Percentiles rank a stretch among this genome's conserved stretches.
Conservation (phyloP, 805 yeast genomes). For the Hanseniaspora occidentalis region DNA sequence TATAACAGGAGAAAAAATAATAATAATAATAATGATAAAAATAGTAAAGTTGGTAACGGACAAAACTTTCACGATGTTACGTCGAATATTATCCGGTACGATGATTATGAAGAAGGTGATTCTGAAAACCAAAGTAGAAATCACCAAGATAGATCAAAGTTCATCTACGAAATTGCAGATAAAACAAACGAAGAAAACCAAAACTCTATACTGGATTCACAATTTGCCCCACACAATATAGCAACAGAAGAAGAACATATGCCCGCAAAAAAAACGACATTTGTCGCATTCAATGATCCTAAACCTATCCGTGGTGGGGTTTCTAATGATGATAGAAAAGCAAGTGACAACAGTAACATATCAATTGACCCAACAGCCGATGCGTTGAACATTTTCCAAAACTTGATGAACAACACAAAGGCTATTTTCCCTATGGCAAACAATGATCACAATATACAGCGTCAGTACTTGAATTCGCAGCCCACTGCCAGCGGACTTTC, state of each 20-base stretch:
- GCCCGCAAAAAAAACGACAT: not conserved
- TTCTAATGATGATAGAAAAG: not conserved
- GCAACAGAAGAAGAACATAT: not conserved
- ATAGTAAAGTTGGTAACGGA: not conserved
- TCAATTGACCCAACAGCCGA: not conserved
- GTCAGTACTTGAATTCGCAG: not conserved
- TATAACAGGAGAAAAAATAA: not conserved
- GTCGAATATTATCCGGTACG: not conserved
- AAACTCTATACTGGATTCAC: no score
- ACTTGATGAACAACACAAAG: not conserved
- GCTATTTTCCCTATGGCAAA: not conserved
- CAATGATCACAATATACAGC: not conserved
- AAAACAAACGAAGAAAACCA: not conserved
- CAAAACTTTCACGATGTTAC: not conserved
- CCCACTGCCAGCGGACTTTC: slow-evolving; percentile 3
- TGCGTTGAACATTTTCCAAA: not conserved
- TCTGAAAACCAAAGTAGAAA: not conserved
- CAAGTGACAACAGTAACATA: not conserved
- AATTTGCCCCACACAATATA: no score
- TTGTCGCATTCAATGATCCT: not conserved
- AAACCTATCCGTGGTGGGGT: no score
- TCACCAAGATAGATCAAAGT: not conserved
- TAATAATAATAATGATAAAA: no score
- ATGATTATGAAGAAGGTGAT: not conserved
- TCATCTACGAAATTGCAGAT: not conserved